A percentile compares a stretch with the other conserved stretches of the same genome.
phyloP scores from a whole-genome alignment of 2,329 filamentous ascomycete genomes.

The Pestalotiopsis sp. region DNA sequence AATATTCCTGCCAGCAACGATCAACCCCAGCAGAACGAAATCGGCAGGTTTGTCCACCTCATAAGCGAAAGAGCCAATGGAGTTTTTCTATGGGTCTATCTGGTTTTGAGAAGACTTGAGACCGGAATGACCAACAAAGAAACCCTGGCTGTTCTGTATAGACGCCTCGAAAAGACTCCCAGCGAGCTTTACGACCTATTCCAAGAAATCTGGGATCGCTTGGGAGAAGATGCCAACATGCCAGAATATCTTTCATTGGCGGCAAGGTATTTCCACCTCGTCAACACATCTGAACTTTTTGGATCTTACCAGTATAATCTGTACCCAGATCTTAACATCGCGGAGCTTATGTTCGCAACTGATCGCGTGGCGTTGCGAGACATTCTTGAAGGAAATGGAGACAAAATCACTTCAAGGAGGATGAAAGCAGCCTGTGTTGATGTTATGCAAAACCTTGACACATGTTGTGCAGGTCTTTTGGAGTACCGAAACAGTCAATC shows the following conservation, averaged over 20 bases:
- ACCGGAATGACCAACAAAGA: background rate
- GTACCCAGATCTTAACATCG: background rate
- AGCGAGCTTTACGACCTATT: background rate
- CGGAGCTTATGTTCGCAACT: background rate
- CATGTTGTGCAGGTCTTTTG: background rate
- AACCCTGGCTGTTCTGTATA: background rate
- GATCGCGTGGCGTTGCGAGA: background rate
- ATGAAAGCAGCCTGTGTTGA: background rate
- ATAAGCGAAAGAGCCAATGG: background rate
- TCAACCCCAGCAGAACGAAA: background rate
- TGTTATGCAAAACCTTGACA: background rate
- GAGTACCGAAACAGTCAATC: background rate
- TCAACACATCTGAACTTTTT: background rate
- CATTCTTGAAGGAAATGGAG: background rate
- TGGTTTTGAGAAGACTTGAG: background rate
- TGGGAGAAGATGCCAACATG: background rate
- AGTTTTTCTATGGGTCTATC: background rate
- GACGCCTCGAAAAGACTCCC: background rate
- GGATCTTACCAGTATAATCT: background rate
- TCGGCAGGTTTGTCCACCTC: background rate
- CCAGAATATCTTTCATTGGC: background rate
- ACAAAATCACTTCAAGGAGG: background rate
- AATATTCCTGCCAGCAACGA: background rate
- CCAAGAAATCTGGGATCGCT: background rate
- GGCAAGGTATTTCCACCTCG: background rate